Evolutionary conservation across 2,329 filamentous ascomycete genomes (phyloP).

Genomic region (Colletotrichum gloeosporioides): DNA sequence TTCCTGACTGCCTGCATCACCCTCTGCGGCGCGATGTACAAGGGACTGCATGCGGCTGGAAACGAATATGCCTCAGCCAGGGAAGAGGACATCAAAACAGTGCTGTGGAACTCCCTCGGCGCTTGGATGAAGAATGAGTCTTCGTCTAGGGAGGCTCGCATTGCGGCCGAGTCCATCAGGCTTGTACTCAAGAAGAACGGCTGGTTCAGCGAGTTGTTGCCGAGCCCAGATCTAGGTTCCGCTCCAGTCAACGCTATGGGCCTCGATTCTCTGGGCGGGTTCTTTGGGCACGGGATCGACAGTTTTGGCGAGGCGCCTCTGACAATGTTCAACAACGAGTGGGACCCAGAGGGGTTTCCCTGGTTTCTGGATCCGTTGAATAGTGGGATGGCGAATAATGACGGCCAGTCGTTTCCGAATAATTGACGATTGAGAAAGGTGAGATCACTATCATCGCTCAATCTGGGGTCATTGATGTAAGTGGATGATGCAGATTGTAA

Average conservation of each 20-base stretch:
- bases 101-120: neutral
- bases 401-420: too few species aligned
- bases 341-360: neutral
- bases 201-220: neutral
- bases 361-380: neutral
- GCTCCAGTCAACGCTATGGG: neutral
- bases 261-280: neutral
- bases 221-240: neutral
- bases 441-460: too few species aligned
- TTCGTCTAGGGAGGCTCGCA: neutral
- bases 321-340: neutral
- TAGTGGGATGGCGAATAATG: neutral
- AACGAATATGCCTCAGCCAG: neutral
- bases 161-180: neutral
- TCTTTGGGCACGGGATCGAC: neutral
- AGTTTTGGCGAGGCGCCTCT: neutral
- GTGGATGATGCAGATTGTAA: too few species aligned
- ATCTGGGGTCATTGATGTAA: too few species aligned
- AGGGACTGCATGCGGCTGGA: neutral
- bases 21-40: slow-evolving; percentile 14
- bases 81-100: neutral
- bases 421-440: too few species aligned
- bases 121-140: neutral
- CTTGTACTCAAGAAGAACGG: neutral
- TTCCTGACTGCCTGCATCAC: slow-evolving; percentile 29